Conservation (phyloP, 2,329 filamentous ascomycete genomes). For the Penicillium italicum region DNA sequence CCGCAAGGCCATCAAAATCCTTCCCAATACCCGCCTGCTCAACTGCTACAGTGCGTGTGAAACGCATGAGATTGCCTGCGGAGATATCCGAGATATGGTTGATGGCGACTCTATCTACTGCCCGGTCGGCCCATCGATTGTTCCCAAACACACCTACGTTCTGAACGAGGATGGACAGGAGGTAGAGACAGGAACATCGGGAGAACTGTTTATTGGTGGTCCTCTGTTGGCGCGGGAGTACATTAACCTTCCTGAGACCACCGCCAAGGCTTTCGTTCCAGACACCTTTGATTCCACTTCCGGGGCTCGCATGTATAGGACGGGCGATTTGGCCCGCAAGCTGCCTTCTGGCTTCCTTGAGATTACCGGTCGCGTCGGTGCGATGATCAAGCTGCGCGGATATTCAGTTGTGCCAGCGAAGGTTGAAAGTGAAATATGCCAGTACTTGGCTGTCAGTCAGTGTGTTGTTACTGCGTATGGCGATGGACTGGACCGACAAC, state of each 20-base stretch:
- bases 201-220: slow-evolving; percentile 76
- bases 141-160: slow-evolving; percentile 67
- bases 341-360: slow-evolving; percentile 66
- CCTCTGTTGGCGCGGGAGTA: slow-evolving; percentile 70
- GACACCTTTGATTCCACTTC: slow-evolving; percentile 60
- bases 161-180: slow-evolving; percentile 65
- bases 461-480: slow-evolving; percentile 72
- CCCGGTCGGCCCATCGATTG: slow-evolving; percentile 68
- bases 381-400: slow-evolving; percentile 77
- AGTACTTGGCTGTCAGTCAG: slow-evolving; percentile 65
- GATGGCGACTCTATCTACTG: slow-evolving; percentile 64
- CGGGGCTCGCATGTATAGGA: slow-evolving; percentile 68
- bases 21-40: slow-evolving; percentile 66
- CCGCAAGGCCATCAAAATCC: slow-evolving; percentile 61
- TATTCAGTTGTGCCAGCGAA: slow-evolving; percentile 75
- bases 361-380: slow-evolving; percentile 71
- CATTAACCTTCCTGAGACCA: slow-evolving; percentile 74
- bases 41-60: slow-evolving; percentile 82
- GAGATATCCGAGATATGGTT: slow-evolving; percentile 67
- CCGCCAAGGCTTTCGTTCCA: slow-evolving; percentile 65
- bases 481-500: slow-evolving; percentile 69
- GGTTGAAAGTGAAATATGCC: slow-evolving; percentile 68
- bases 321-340: slow-evolving; percentile 66
- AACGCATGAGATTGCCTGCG: slow-evolving; percentile 75
- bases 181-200: slow-evolving; percentile 60